phyloP scores from a whole-genome alignment of 2,329 filamentous ascomycete species.

The Colletotrichum magnum region DNA sequence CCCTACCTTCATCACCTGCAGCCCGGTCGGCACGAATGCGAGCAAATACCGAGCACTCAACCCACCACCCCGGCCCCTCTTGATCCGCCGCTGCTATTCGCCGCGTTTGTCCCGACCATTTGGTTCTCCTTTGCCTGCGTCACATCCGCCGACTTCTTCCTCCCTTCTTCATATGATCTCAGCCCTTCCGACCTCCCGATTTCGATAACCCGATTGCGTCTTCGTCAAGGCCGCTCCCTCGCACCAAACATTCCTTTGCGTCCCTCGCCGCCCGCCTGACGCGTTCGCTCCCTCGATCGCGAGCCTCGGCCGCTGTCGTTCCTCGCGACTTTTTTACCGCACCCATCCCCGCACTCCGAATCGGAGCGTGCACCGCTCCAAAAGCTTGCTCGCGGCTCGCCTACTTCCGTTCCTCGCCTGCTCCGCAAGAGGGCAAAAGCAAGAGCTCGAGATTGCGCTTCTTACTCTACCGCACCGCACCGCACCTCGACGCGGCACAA shows the following conservation, averaged over 20 bases:
- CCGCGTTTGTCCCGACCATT: conserved; percentile 36
- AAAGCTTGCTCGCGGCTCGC: background rate
- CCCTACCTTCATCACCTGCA: conserved; percentile 10
- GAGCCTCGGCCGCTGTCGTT: conserved; percentile 1
- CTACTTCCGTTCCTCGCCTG: conserved; percentile 7
- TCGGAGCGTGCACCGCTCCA: conserved; percentile 15
- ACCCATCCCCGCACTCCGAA: conserved; percentile 28
- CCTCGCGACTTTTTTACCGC: conserved; percentile 16
- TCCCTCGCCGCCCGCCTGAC: conserved; percentile 18
- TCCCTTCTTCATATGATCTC: conserved; percentile 19
- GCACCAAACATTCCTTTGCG: conserved; percentile 26
- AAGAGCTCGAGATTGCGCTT: conserved; percentile 13
- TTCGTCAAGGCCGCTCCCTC: conserved; percentile 25
- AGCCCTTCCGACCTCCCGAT: conserved; percentile 14
- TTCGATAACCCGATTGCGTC: conserved; percentile 24
- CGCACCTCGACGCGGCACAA: background rate
- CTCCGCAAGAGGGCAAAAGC: background rate
- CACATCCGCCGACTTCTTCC: conserved; percentile 30
- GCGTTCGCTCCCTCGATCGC: conserved; percentile 18
- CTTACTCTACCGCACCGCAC: conserved; percentile 1
- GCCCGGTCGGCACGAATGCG: conserved; percentile 19
- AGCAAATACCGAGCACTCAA: conserved; percentile 31
- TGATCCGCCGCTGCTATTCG: conserved; percentile 34
- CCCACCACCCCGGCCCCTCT: conserved; percentile 30
- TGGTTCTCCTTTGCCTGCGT: conserved; percentile 35